Conservation (phyloP, 2,329 filamentous ascomycete species). For the Blastomyces silverae region DNA sequence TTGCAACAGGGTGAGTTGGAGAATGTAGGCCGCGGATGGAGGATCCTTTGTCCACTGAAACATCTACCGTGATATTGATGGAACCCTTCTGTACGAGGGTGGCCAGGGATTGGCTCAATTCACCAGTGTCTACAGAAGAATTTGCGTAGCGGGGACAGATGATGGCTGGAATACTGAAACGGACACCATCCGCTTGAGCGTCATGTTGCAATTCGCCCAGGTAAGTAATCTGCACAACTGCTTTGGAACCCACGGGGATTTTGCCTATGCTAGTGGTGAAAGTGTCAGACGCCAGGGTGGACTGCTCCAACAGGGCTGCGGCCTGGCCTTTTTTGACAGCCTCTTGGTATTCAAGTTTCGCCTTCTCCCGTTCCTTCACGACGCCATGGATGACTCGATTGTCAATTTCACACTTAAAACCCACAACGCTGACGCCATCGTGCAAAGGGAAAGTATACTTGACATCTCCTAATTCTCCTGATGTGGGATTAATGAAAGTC, state of each 20-base stretch:
- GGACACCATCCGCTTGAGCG: constrained; percentile 58
- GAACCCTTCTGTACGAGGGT: constrained; percentile 28
- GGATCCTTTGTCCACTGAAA: constrained; percentile 51
- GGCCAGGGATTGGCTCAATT: constrained; percentile 21
- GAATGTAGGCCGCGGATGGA: constrained; percentile 58
- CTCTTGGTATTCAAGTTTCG: constrained; percentile 53
- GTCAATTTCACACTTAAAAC: constrained; percentile 59
- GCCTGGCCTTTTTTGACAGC: constrained; percentile 55
- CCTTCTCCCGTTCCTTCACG: constrained; percentile 60
- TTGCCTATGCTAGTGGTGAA: constrained; percentile 64
- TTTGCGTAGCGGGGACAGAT: constrained; percentile 62
- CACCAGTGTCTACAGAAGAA: constrained; percentile 14
- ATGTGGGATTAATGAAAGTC: constrained; percentile 55
- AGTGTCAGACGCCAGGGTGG: constrained; percentile 54
- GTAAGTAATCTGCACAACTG: constrained; percentile 58
- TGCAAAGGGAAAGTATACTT: constrained; percentile 65
- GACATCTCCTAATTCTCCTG: constrained; percentile 47
- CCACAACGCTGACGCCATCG: constrained; percentile 63
- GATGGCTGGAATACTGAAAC: constrained; percentile 61
- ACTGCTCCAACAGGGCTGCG: constrained; percentile 60
- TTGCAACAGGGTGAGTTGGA: constrained; percentile 58
- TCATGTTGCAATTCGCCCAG: constrained; percentile 67
- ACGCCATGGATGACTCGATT: constrained; percentile 51
- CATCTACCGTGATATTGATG: constrained; percentile 54
- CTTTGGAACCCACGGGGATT: constrained; percentile 51